Conservation (phyloP, 495 filamentous ascomycete species). For the Cladorrhinum samala region DNA sequence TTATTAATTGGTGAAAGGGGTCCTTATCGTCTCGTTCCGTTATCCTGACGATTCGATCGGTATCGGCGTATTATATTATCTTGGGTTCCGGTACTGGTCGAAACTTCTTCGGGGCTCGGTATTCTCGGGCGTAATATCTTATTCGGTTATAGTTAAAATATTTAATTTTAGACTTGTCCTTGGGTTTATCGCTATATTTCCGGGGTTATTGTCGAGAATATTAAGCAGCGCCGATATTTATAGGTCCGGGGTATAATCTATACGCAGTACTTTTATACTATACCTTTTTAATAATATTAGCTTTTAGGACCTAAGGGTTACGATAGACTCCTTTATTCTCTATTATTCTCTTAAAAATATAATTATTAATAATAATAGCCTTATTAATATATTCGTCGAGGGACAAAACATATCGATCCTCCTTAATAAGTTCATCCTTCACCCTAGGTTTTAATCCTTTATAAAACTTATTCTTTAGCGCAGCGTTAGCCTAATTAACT, state of each 20-base stretch:
- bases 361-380: not conserved
- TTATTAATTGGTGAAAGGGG: too few species aligned
- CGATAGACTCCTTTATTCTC: not conserved
- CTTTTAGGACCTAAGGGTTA: not conserved
- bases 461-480: too few species aligned
- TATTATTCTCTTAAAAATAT: not conserved
- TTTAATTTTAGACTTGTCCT: not conserved
- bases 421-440: not conserved
- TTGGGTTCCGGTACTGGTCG: not conserved
- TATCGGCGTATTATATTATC: too few species aligned
- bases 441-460: not conserved
- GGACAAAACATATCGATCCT: not conserved
- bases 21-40: too few species aligned
- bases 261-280: not conserved
- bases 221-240: not conserved
- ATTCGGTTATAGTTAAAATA: not conserved
- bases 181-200: not conserved
- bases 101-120: not conserved
- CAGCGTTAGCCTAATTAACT: not conserved
- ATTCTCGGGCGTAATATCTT: not conserved
- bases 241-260: not conserved
- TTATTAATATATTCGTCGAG: not conserved
- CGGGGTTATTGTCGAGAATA: not conserved
- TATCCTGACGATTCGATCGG: too few species aligned
- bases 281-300: not conserved